phyloP scores from a whole-genome alignment of 495 filamentous ascomycete species.

The Aspergillus baeticus region DNA sequence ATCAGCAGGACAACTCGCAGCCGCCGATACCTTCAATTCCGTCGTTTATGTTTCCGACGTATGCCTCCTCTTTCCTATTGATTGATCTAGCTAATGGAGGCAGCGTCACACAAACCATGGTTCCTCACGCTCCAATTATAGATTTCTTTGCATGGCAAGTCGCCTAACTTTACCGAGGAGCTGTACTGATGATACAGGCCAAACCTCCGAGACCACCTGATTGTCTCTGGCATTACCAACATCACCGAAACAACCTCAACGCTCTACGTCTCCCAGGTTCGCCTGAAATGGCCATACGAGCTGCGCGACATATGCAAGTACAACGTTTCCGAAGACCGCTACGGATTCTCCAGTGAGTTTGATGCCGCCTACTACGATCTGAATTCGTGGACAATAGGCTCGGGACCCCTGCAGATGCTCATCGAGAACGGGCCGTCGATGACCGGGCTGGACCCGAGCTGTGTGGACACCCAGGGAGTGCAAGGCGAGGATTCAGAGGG shows the following conservation, averaged over 20 bases:
- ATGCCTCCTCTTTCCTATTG: not conserved
- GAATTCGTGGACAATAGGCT: conserved; percentile 5
- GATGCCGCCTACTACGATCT: conserved; percentile 9
- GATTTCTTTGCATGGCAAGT: conserved; percentile 15
- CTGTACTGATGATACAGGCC: conserved; percentile 2
- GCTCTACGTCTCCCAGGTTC: conserved; percentile 10
- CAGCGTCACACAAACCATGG: conserved; percentile 10
- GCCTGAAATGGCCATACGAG: conserved; percentile 12
- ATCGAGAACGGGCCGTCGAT: conserved; percentile 5
- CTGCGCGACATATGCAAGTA: conserved; percentile 14
- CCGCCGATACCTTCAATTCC: conserved; percentile 6
- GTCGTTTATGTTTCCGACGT: conserved; percentile 16
- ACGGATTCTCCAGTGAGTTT: conserved; percentile 13
- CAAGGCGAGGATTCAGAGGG: not conserved
- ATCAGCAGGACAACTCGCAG: not conserved
- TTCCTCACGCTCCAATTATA: conserved; percentile 10
- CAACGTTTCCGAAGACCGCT: conserved; percentile 1
- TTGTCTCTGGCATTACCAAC: conserved; percentile 5
- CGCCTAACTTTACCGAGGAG: not conserved
- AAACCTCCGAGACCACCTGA: conserved; percentile 15
- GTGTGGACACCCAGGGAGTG: not conserved
- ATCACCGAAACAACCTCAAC: conserved; percentile 6
- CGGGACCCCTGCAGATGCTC: conserved; percentile 4
- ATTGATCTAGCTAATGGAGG: not conserved
- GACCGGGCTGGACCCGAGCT: not conserved